phyloP scores from a whole-genome alignment of 2,329 filamentous ascomycete species.

The Trichophyton simii region DNA sequence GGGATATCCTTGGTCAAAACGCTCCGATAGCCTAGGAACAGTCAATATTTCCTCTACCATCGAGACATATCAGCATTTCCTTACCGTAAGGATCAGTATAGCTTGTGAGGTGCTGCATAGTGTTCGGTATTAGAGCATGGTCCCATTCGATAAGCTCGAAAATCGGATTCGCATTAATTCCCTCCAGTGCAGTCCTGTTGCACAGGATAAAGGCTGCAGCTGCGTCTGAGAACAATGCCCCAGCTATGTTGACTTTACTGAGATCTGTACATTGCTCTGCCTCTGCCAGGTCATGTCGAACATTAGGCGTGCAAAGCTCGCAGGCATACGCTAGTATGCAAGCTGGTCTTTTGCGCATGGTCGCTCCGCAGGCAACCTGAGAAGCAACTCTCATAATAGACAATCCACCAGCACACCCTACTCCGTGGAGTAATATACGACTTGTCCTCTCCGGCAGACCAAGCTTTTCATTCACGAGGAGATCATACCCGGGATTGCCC shows the following conservation, averaged over 20 bases:
- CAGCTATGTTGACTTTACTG: not conserved
- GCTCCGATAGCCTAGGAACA: not conserved
- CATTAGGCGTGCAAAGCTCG: not conserved
- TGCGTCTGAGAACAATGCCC: not conserved
- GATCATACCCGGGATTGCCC: slow-evolving; percentile 1
- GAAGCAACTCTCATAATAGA: not conserved
- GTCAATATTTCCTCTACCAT: not conserved
- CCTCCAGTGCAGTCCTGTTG: not conserved
- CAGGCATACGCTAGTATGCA: not conserved
- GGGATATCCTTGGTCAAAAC: not conserved
- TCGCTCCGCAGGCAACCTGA: not conserved
- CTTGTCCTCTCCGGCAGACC: not conserved
- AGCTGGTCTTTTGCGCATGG: not conserved
- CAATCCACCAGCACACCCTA: not conserved
- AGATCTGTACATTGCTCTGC: not conserved
- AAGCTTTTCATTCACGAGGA: not conserved
- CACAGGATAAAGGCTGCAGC: not conserved
- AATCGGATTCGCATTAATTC: not conserved
- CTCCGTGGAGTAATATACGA: not conserved
- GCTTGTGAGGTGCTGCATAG: not conserved
- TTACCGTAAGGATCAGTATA: not conserved
- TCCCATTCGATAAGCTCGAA: not conserved
- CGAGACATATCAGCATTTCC: not conserved
- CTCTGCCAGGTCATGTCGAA: not conserved
- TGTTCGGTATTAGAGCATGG: not conserved